Conservation (phyloP, 2,329 filamentous ascomycete species). For the Lecanicillium sp. region DNA sequence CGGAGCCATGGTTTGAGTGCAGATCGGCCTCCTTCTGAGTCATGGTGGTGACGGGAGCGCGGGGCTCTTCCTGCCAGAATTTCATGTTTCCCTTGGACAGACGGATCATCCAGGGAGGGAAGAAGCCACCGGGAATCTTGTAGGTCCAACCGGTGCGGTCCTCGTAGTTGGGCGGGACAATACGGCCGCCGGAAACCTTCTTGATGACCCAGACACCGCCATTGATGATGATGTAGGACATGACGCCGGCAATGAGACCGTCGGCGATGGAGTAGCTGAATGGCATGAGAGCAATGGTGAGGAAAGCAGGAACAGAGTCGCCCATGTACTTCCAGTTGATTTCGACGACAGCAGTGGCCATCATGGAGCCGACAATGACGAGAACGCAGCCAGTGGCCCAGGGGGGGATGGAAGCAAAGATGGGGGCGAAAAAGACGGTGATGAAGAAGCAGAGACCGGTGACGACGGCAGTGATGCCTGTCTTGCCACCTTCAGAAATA, state of each 20-base stretch:
- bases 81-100: conserved; percentile 61
- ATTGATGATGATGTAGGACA: conserved; percentile 73
- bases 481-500: conserved; percentile 81
- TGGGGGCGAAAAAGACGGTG: conserved; percentile 81
- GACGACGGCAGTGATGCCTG: conserved; percentile 73
- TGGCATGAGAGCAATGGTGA: conserved; percentile 80
- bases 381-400: conserved; percentile 90
- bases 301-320: conserved; percentile 77
- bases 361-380: conserved; percentile 81
- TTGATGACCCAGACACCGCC: conserved; percentile 63
- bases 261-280: conserved; percentile 88
- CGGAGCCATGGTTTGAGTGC: conserved; percentile 5
- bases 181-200: conserved; percentile 58
- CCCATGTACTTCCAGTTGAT: conserved; percentile 88
- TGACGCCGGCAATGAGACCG: conserved; percentile 74
- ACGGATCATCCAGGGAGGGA: conserved; percentile 68
- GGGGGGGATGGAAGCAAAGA: conserved; percentile 82
- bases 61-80: conserved; percentile 54
- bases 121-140: conserved; percentile 65
- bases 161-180: conserved; percentile 69
- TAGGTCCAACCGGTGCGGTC: conserved; percentile 78
- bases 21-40: conserved; percentile 12
- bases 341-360: conserved; percentile 70
- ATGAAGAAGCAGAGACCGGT: conserved; percentile 82
- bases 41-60: not conserved